Conservation (phyloP, 352 stramenopile species). For the Blastocystis sp. region DNA sequence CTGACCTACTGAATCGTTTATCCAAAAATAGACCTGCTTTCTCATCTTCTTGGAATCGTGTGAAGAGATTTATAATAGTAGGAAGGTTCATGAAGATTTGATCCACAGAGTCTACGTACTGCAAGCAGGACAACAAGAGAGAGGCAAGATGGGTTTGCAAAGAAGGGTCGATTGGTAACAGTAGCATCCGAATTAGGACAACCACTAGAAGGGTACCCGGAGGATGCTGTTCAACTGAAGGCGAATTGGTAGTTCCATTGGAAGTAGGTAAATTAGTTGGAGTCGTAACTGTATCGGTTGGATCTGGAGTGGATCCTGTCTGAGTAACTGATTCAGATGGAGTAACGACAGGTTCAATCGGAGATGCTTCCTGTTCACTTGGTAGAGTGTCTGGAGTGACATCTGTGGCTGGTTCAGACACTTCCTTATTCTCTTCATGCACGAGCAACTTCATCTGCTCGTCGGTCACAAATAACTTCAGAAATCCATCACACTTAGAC, state of each 20-base stretch:
- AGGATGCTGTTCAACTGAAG: background rate
- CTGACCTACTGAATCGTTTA: background rate
- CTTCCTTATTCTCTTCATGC: background rate
- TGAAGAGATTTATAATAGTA: background rate
- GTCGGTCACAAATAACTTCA: conserved; percentile 38
- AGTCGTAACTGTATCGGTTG: too few relatives aligned
- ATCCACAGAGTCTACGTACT: background rate
- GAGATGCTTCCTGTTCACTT: background rate
- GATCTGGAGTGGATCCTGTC: too few relatives aligned
- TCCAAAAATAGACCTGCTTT: background rate
- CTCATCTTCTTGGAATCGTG: background rate
- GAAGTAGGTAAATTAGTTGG: too few relatives aligned
- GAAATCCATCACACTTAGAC: background rate
- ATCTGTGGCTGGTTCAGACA: background rate
- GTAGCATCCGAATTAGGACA: background rate
- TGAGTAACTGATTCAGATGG: too few relatives aligned
- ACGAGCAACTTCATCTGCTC: background rate
- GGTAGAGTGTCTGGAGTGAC: too few relatives aligned
- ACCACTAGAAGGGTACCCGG: background rate
- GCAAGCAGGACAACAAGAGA: background rate
- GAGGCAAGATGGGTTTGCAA: background rate
- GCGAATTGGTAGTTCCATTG: too few relatives aligned
- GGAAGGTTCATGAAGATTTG: background rate
- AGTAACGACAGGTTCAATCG: too few relatives aligned
- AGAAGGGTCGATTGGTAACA: background rate